Evolutionary conservation across 1,284 basidiomycete species (phyloP), one percentile per base, ranked within the genome.

Genomic region (Microbotryum lychnidis-dioicae): DNA sequence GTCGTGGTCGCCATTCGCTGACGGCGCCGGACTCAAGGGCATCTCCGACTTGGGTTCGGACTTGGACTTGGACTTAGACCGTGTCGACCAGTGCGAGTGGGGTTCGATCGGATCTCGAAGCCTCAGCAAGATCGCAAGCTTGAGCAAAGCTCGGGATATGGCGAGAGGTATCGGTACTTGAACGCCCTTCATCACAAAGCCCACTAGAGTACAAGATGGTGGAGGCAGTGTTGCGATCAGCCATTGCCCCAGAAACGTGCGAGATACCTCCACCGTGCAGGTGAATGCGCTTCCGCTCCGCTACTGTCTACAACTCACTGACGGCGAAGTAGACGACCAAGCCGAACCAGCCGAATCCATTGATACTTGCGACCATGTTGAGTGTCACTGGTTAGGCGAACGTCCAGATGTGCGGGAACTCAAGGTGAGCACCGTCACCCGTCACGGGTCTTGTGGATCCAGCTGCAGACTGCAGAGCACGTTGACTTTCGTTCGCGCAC

Each of bases 261-360:
- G 20, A 23, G n/a, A 23, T 21, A 18, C 18, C 31, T 31, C 31
- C 8, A 31, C 31, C 31, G 31, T 31, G 31, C 31, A 8, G 31
- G 31, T 31, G 31, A 31, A 31, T 31, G 31, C 31, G 31, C 8
- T 31, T 31, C 31, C 31, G 8, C 31, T 31, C 31, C 31, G 31
- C 31, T 31, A 10, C 31, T 31, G 9, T 31, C 7, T 9, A 31
- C 7, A 10, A 78, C 81, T 75, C 64, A 82, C 87, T 91, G 56
- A 87, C 86, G 50, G 84, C 57, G 66, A 89, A 78, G 76, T 91
- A 91, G 18, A 88, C 72, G 50, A 87, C 77, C 37, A 91, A 76
- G 2, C 65, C 66, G 47, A 71, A 65, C 57, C 69, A 68, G 45
- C 59, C 56, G 58, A 56, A 57, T 1, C 67, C 68, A 23, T 68